Evolutionary conservation across 2,329 filamentous ascomycete genomes (phyloP), one percentile per base, ranked within the genome.

Genomic region (Arthrinium phaeospermum): DNA sequence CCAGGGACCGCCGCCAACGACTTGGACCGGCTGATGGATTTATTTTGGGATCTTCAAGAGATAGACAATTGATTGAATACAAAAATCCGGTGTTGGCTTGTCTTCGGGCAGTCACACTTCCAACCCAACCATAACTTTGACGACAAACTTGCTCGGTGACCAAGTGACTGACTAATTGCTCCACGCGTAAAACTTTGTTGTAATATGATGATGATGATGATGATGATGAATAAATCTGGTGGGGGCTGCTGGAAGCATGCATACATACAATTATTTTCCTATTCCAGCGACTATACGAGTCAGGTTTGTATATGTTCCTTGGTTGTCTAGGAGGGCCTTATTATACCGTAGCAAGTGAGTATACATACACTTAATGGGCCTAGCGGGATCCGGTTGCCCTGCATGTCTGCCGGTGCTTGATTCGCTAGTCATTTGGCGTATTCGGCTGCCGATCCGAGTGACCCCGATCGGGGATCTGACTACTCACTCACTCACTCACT

Each of bases 31-130:
- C 53, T 61, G 53, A 61, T 37, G 53, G 57, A 41, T 64, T 64
- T 37, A 64, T 64, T 64, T 64, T 37, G 57, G 57, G 57, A 24
- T 24, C 57, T 64, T 64, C 57, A 64, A 64, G 34, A 64, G 57
- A 64, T 30, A 41, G 57, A 64, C 57, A 41, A 64, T 41, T 64
- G 57, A 64, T 64, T 64, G 57, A 24, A 64, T 64, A 4, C 22
- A 64, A 41, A 41, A 37, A 64, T 64, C 6, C 19, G 53, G 53
- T 61, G 53, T 37, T 22, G 53, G 30, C 53, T 37, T 61, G 53
- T 61, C 10, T 61, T 19, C 30, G 53, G 53, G 34, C 53, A 61
- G 53, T 22, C 30, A 61, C 53, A 61, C 57, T 24, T 41, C 53
- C 13, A 61, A 22, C 57, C 57, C 57, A 34, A 49, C 46, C 46